Evolutionary conservation across 257 asterid genomes (phyloP), one percentile per base, ranked within the genome.

Genomic region (Echites panduratus): DNA sequence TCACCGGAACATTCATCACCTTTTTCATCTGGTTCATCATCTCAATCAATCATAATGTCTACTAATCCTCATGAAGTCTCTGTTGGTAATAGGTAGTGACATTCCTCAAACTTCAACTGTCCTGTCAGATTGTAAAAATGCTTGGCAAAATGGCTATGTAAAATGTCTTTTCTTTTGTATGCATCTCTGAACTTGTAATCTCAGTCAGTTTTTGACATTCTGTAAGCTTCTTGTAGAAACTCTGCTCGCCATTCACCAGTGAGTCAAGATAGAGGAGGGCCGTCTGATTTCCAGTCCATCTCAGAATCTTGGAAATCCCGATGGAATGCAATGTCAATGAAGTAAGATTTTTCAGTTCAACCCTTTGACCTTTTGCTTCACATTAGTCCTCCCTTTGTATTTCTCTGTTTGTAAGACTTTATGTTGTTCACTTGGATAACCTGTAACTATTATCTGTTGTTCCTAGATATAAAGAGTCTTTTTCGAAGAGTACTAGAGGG

Each of bases 301-400:
- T 85, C 99, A 12, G 97, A 94, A 35, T 76, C 88, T 57, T 90
- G 91, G 95, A 95, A 79, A 82, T 87, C 97, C 66, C 93, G 98
- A 70, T 77, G 87, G 71, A 90, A 75, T 84, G 75, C 97, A 40
- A 77, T 92, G 66, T 95, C 99, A 41, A 83, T 78, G 85, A 95
- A 83, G 99, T 95, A 90, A 68, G 86, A 78, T 44, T 78, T 66
- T 13, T 14, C 72, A 48, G 54, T 26, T 14, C 65, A 22, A 19
- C 45, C 22, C 65, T 14, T 13, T 53, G 19, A 45, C 32, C 43
- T 68, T 73, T 26, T 13, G 14, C 40, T 52, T 68, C 22, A 58
- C 22, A 52, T 35, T 17, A 57, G 8, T 53, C 48, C 29, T 64
- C 56, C 32, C 2, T 20, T 32, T 4, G 40, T 29, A n/a, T 50